A percentile compares a stretch with the other conserved stretches of the same genome.
Evolutionary conservation across 2,329 filamentous ascomycete species (phyloP).

Genomic region (Sporothrix globosa): DNA sequence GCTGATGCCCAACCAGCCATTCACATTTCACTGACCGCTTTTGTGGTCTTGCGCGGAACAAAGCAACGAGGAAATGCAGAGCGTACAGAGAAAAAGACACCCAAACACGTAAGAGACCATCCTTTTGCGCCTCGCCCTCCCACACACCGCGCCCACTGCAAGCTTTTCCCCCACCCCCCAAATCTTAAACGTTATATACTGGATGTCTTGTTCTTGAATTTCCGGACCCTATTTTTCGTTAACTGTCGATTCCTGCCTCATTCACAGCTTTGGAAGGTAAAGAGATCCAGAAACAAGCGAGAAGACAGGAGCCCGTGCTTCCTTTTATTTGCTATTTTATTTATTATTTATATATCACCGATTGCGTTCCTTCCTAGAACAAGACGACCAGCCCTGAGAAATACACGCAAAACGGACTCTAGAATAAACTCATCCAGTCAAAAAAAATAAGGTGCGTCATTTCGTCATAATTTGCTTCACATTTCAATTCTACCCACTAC

Average conservation of each 20-base stretch:
- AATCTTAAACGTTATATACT: slow-evolving; percentile 29
- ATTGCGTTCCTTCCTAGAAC: neutral
- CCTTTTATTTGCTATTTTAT: neutral
- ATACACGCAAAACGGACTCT: neutral
- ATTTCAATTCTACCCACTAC: slow-evolving; percentile 7
- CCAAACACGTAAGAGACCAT: neutral
- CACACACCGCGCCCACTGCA: neutral
- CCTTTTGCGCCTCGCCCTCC: slow-evolving; percentile 37
- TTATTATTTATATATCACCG: neutral
- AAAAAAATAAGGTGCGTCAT: slow-evolving; percentile 27
- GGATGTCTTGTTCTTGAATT: slow-evolving; percentile 25
- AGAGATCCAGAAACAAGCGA: neutral
- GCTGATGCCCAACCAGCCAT: slow-evolving; percentile 45
- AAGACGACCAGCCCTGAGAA: neutral
- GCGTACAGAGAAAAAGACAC: neutral
- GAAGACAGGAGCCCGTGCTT: neutral
- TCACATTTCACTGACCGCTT: slow-evolving; percentile 43
- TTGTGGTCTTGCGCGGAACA: slow-evolving; percentile 32
- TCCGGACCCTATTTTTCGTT: slow-evolving; percentile 12
- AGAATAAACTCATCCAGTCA: neutral
- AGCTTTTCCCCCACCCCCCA: slow-evolving; percentile 23
- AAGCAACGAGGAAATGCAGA: slow-evolving; percentile 4
- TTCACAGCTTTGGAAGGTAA: neutral
- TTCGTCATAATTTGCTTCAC: slow-evolving; percentile 11
- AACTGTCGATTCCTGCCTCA: slow-evolving; percentile 13